A percentile compares a stretch with the other conserved stretches of the same genome.
Evolutionary conservation across 1,139 yeast genomes (phyloP).

Genomic region (Pneumocystis sp.): DNA sequence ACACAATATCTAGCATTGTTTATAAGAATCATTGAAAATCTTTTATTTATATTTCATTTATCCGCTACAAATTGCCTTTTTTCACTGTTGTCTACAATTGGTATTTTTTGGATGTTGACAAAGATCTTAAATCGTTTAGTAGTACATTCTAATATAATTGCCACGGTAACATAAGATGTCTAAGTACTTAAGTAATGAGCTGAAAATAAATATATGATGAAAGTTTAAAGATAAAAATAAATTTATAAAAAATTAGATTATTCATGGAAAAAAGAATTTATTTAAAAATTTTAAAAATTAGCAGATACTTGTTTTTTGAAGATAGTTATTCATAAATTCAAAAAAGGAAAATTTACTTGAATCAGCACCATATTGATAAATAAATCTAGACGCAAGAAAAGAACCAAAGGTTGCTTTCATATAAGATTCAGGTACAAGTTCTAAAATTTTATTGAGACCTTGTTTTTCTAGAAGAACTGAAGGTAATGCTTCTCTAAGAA

Average conservation of each 20-base stretch:
- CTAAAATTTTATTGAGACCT: constrained; percentile 59
- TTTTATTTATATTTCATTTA: neutral
- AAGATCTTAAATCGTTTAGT: neutral
- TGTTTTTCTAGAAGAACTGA: constrained; percentile 50
- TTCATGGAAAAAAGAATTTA: neutral
- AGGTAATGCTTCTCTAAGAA: constrained; percentile 67
- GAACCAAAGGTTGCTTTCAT: constrained; percentile 84
- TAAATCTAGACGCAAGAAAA: constrained; percentile 74
- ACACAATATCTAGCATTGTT: neutral
- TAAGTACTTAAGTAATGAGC: no score
- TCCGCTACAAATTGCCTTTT: neutral
- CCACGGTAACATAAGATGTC: no score
- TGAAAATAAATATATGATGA: no score
- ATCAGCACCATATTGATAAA: constrained; percentile 70
- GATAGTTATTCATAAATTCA: neutral
- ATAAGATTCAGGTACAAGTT: constrained; percentile 76
- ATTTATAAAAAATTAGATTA: no score
- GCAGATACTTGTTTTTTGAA: neutral
- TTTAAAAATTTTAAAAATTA: neutral
- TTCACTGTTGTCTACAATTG: neutral
- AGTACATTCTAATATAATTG: no score
- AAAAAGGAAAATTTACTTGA: constrained; percentile 22
- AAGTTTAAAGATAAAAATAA: no score
- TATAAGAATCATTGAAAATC: neutral
- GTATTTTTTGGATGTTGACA: neutral